Conservation (phyloP, 2,329 filamentous ascomycete genomes). For the Sclerotinia nivalis region DNA sequence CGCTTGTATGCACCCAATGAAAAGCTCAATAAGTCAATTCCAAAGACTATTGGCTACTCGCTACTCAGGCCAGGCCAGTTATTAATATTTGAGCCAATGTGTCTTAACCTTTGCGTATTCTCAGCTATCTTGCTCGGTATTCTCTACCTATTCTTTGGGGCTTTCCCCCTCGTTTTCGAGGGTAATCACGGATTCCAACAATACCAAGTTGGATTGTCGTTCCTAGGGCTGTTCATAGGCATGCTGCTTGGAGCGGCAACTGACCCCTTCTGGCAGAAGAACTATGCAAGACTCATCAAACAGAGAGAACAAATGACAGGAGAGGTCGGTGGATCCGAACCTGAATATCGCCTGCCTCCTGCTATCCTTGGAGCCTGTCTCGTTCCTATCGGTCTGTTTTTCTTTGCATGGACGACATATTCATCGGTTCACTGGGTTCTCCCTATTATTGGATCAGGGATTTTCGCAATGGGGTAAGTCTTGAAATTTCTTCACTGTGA, state of each 20-base stretch:
- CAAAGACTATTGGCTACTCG: constrained; percentile 57
- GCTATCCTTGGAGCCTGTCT: constrained; percentile 73
- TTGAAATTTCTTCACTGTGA: constrained; percentile 29
- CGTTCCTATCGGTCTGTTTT: constrained; percentile 80
- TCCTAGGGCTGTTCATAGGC: constrained; percentile 69
- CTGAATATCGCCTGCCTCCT: constrained; percentile 81
- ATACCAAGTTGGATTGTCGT: constrained; percentile 78
- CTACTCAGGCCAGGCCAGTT: constrained; percentile 70
- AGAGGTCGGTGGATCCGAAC: constrained; percentile 60
- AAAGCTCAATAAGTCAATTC: constrained; percentile 66
- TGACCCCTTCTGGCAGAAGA: constrained; percentile 65
- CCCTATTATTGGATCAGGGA: constrained; percentile 68
- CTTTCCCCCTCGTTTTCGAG: constrained; percentile 78
- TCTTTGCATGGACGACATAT: constrained; percentile 86
- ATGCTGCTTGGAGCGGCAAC: constrained; percentile 64
- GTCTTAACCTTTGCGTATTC: constrained; percentile 76
- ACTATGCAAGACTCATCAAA: constrained; percentile 59
- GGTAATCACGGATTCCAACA: constrained; percentile 73
- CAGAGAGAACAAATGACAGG: constrained; percentile 48
- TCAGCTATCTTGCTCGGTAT: constrained; percentile 85
- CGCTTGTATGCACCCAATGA: constrained; percentile 78
- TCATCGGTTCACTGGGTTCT: constrained; percentile 73
- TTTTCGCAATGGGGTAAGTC: constrained; percentile 71
- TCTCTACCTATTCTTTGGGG: constrained; percentile 87
- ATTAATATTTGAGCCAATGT: constrained; percentile 82